Base-by-base conservation (phyloP, 78 protist species). In the Parvularia atlantis region DNA sequence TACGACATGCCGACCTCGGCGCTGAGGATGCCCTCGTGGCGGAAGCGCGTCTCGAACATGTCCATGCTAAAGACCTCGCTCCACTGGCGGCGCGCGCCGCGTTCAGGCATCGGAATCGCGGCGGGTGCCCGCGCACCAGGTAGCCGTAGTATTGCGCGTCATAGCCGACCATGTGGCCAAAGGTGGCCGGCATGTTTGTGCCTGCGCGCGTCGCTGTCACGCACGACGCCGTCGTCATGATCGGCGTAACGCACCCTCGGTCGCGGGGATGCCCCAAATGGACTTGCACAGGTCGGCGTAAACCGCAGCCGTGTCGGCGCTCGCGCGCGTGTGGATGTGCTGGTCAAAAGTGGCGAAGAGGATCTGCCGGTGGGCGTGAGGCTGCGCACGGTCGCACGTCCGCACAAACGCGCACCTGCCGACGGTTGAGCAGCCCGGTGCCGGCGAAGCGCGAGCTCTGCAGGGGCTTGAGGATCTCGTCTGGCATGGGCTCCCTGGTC, bases 81-180 rank as follows among this genome's bases (percentile, higher is more conserved):
- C 74, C 71, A 83, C 76, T 59, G 63, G 13, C 50, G 41, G 1
- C 28, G 7, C n/a, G n/a, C n/a, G n/a, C n/a, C 7, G 41, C 35
- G 1, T 9, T 9, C 41, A 52, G 28, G 4, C 24, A 46, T 53
- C 9, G 24, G 44, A 19, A 14, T 7, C 65, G n/a, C 35, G 28
- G 44, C 28, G 20, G 50, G 24, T 5, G 30, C 69, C 37, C 52
- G 63, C 69, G 40, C 52, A 41, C 58, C 43, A 83, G 50, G 75
- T 85, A 85, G 39, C 85, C 86, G 74, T 86, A 86, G 57, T 86
- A 86, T 28, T 79, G 83, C 19, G 81, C 78, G 57, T 73, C 86
- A 68, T 86, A 86, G 75, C 85, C 77, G 52, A 58, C 68, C 7
- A 81, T 28, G 40, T 74, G 83, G 46, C 78, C 78, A 36, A 77